These are phyloP conservation scores for Quercus dentata DNA, from an alignment of 306 rosid species.

Conservation along the genomic window DNA sequence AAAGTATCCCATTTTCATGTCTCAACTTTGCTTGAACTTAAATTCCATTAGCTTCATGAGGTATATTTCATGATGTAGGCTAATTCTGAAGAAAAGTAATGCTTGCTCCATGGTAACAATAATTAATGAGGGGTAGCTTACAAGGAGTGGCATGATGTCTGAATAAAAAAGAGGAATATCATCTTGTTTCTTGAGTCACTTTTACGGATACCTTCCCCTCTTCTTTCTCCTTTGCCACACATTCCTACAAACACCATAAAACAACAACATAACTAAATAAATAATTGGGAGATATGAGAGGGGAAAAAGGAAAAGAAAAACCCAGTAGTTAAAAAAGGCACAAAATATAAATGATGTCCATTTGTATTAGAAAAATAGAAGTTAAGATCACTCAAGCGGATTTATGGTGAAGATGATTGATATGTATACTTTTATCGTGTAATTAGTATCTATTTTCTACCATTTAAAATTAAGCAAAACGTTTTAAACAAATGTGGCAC, in stretches of 20 bases:
- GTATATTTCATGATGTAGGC: background rate
- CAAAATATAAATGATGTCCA: background rate
- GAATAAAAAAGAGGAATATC: conserved; percentile 87
- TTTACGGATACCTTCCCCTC: conserved; percentile 36
- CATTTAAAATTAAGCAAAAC: no score
- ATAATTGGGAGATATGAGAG: background rate
- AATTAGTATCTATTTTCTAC: no score
- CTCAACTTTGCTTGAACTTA: no score
- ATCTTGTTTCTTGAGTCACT: conserved; percentile 44
- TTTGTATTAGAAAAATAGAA: background rate
- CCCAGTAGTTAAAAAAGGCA: background rate
- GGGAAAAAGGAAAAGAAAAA: background rate
- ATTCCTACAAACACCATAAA: conserved; percentile 49
- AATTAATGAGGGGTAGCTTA: conserved; percentile 30
- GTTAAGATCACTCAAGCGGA: background rate
- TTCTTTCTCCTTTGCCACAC: conserved; percentile 68
- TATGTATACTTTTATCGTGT: no score
- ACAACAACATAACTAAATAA: background rate
- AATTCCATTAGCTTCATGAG: background rate
- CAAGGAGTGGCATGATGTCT: conserved; percentile 90
- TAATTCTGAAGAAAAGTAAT: no score
- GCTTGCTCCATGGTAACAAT: background rate
- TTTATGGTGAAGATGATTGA: no score
- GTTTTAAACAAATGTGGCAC: no score
- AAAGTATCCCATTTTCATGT: no score